Base-by-base conservation (phyloP, 306 rosid species). In the Vigna nakashimae region DNA sequence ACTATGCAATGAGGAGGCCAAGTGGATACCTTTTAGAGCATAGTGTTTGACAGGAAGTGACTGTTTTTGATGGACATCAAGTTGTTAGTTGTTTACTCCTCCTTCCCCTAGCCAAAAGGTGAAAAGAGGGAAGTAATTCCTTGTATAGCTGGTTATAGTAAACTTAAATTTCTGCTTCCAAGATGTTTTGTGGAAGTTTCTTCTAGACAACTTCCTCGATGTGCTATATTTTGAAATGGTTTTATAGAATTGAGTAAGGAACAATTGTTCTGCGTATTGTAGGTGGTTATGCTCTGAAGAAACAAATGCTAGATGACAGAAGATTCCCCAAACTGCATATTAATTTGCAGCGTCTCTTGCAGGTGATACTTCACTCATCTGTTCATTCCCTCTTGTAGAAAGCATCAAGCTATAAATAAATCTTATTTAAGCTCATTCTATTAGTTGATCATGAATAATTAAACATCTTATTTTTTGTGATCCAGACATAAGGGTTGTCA, bases 231-330 rank as follows among this genome's bases (percentile, higher is more conserved):
- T 48, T 62, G 13, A 17, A 17, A 32, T 59, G 64, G 36, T 20
- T 81, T 22, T 42, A 46, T 60, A 9, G 36, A 59, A 48, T 34
- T 36, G 59, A 67, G 73, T 71, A 58, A 59, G 78, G 73, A 62
- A 51, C 34, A 48, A 58, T 9, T 68, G 53, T 79, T 86, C 62
- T 78, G 71, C 50, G 63, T 17, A 48, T 78, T 83, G 69, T 78
- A 92, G 98, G 98, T 79, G 97, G 97, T 77, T 86, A 87, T 82
- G 87, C 88, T 70, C 82, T 91, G 86, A 92, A 92, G 89, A 95
- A 95, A 83, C 91, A 92, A 89, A 92, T 95, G 99, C 86, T 95
- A 45, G 99, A 95, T 84, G 99, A 95, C 56, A 87, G 99, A 88
- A 88, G 94, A 92, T 95, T 95, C 79, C 97, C 99, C 59, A 95